These are phyloP conservation scores for Arachis hypogaea DNA, from an alignment of 306 rosid genomes.

Conservation along the genomic window DNA sequence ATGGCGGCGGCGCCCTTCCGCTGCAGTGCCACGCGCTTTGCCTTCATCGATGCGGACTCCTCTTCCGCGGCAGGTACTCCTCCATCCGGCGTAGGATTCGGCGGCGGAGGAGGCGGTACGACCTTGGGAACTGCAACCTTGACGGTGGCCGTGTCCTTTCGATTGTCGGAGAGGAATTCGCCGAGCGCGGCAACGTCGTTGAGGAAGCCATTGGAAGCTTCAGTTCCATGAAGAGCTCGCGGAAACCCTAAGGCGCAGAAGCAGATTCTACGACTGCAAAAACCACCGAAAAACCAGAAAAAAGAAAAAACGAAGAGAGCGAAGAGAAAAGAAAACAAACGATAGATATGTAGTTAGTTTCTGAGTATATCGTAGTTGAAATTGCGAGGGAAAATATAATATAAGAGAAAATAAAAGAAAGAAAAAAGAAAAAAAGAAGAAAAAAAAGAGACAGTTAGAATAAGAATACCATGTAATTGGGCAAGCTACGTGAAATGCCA, in stretches of 20 bases:
- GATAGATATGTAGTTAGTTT: background rate
- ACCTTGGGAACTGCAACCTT: constrained; percentile 83
- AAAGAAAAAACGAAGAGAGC: background rate
- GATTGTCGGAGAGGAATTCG: constrained; percentile 56
- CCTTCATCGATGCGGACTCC: constrained; percentile 79
- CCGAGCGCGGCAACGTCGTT: constrained; percentile 54
- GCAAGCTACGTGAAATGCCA: constrained; percentile 57
- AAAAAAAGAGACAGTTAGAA: background rate
- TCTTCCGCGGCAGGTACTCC: constrained; percentile 41
- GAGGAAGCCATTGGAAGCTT: constrained; percentile 43
- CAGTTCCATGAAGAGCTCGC: constrained; percentile 7
- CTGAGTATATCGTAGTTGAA: background rate
- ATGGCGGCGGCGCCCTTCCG: constrained; percentile 90
- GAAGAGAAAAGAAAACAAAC: background rate
- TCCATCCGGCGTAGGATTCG: constrained; percentile 37
- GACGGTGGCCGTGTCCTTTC: constrained; percentile 48
- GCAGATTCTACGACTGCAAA: constrained; percentile 49
- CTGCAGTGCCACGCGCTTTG: constrained; percentile 82
- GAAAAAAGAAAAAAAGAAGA: background rate
- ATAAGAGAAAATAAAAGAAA: background rate
- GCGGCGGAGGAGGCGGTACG: constrained; percentile 69
- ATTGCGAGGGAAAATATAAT: background rate
- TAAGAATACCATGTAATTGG: constrained; percentile 48
- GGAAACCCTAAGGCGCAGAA: constrained; percentile 53
- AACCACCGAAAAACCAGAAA: background rate